Evolutionary conservation across 768 basidiomycete genomes (phyloP).

Genomic region (Suillus placidus): DNA sequence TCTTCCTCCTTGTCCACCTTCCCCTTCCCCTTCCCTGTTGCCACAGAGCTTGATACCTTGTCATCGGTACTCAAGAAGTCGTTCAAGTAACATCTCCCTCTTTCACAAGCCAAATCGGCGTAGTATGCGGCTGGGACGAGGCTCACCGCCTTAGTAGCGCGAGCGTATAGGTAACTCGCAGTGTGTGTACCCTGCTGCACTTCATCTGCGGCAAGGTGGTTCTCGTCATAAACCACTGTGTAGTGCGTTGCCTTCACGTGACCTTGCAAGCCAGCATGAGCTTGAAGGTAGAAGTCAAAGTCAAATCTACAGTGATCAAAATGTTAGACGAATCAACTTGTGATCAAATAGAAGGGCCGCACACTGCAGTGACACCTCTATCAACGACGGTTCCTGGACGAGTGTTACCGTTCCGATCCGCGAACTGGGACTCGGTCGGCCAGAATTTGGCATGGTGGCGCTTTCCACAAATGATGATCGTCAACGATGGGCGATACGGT

Average conservation of each 20-base stretch:
- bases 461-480: slow-evolving; percentile 84
- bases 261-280: slow-evolving; percentile 75
- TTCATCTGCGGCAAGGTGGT: slow-evolving; percentile 63
- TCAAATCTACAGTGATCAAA: slow-evolving; percentile 48
- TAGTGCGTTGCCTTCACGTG: slow-evolving; percentile 77
- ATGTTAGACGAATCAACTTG: slow-evolving; percentile 1
- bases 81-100: slow-evolving; percentile 76
- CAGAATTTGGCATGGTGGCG: slow-evolving; percentile 61
- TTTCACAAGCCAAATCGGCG: slow-evolving; percentile 81
- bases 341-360: slow-evolving; percentile 31
- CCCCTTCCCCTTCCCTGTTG: slow-evolving; percentile 40
- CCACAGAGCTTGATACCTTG: slow-evolving; percentile 42
- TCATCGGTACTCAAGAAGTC: slow-evolving; percentile 63
- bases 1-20: slow-evolving; percentile 36
- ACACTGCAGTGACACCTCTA: slow-evolving; percentile 73
- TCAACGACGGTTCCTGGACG: slow-evolving; percentile 81
- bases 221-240: slow-evolving; percentile 80
- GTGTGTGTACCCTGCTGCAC: slow-evolving; percentile 75
- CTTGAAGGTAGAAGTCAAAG: slow-evolving; percentile 71
- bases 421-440: slow-evolving; percentile 50
- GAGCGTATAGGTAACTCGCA: slow-evolving; percentile 73
- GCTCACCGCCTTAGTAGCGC: slow-evolving; percentile 84
- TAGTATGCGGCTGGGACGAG: slow-evolving; percentile 81
- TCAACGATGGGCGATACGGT: slow-evolving; percentile 61
- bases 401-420: slow-evolving; percentile 74